phyloP scores from a whole-genome alignment of 192 early-diverging fungal species.

The Linnemannia schmuckeri region DNA sequence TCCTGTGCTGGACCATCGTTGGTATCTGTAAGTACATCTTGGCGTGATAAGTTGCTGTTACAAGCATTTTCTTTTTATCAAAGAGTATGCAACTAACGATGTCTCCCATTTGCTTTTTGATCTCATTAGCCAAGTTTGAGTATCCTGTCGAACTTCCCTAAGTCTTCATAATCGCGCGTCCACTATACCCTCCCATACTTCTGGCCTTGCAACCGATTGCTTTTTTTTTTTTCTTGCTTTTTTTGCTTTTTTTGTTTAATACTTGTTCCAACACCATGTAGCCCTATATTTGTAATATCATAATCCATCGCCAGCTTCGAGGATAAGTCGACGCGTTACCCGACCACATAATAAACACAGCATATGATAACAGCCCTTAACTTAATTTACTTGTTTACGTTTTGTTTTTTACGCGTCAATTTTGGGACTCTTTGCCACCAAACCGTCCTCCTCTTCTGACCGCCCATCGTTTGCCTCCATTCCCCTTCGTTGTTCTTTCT shows the following conservation, averaged over 20 bases:
- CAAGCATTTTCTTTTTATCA: not conserved
- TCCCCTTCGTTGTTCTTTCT: constrained; percentile 1
- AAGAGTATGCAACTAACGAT: constrained; percentile 10
- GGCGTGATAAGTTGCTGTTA: not conserved
- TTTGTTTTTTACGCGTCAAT: constrained; percentile 29
- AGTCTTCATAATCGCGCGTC: constrained; percentile 6
- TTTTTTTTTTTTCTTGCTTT: constrained; percentile 15
- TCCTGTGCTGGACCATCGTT: constrained; percentile 89
- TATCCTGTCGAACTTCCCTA: constrained; percentile 39
- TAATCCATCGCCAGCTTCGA: not conserved
- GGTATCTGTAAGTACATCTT: constrained; percentile 71
- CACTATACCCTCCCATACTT: constrained; percentile 2
- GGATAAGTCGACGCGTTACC: not conserved
- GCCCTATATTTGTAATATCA: constrained; percentile 16
- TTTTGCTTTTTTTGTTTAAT: not conserved
- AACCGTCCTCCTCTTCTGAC: not conserved
- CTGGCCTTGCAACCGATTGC: not conserved
- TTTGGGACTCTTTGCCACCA: constrained; percentile 28
- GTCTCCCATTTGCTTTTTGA: not conserved
- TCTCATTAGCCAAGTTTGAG: constrained; percentile 43
- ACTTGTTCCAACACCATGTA: constrained; percentile 32
- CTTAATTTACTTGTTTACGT: constrained; percentile 21
- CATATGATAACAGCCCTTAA: constrained; percentile 13
- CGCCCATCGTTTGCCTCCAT: not conserved
- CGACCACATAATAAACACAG: not conserved